A percentile compares a stretch with the other conserved stretches of the same genome.
Conservation (phyloP, 352 stramenopile genomes). For the Phytophthora sp. region DNA sequence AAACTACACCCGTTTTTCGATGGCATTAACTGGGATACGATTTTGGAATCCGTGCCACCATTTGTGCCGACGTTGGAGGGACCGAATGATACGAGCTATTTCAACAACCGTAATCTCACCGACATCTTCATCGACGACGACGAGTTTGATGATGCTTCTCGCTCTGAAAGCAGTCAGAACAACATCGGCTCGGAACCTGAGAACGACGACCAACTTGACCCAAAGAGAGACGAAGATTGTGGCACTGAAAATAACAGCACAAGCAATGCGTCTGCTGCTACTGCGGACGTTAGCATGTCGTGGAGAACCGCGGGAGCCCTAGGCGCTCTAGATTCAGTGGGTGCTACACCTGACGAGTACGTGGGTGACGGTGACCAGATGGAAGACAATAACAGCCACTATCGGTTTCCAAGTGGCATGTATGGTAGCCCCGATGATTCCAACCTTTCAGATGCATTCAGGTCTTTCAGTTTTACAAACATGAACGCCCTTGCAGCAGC, state of each 20-base stretch:
- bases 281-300: conserved; percentile 30
- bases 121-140: conserved; percentile 88
- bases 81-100: conserved; percentile 90
- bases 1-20: conserved; percentile 73
- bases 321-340: conserved; percentile 4
- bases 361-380: conserved; percentile 11
- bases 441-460: conserved; percentile 63
- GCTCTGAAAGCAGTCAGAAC: conserved; percentile 41
- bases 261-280: conserved; percentile 15
- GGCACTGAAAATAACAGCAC: conserved; percentile 18
- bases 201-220: conserved; percentile 29
- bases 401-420: conserved; percentile 73
- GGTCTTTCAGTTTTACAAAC: conserved; percentile 87
- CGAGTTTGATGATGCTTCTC: conserved; percentile 64
- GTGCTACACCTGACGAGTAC: conserved; percentile 1
- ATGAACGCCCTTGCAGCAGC: conserved; percentile 84
- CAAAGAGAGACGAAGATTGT: conserved; percentile 20
- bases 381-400: conserved; percentile 49
- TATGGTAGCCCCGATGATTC: conserved; percentile 53
- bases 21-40: conserved; percentile 83
- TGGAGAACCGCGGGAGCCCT: conserved; percentile 23
- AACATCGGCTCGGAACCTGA: conserved; percentile 37
- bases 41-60: conserved; percentile 77
- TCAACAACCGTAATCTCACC: conserved; percentile 89
- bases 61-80: conserved; percentile 89